phyloP scores from a whole-genome alignment of 306 rosid species.

The Trifolium dubium region DNA sequence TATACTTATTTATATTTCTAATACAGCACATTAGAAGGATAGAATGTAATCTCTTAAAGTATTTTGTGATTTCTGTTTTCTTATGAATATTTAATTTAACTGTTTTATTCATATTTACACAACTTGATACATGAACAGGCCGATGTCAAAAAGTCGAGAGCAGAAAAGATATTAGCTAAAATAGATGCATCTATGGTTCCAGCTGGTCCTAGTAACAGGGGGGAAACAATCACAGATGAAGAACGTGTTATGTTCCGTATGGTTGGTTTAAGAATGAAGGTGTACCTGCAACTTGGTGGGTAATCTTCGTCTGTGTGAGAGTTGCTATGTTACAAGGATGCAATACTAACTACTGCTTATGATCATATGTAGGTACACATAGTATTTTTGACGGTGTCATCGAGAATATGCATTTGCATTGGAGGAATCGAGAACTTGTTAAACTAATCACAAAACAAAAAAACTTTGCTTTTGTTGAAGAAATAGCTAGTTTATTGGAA shows the following conservation, averaged over 20 bases:
- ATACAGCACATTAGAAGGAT: too few relatives aligned
- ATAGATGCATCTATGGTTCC: constrained; percentile 84
- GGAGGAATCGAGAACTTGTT: constrained; percentile 96
- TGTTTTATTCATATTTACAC: constrained; percentile 14
- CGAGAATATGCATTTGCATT: constrained; percentile 96
- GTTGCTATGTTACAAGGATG: constrained; percentile 35
- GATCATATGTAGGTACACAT: constrained; percentile 72
- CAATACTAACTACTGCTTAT: constrained; percentile 37
- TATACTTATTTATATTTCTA: not conserved
- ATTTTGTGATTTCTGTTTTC: constrained; percentile 26
- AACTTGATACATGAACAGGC: constrained; percentile 64
- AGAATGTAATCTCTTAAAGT: not conserved
- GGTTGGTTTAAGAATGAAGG: constrained; percentile 89
- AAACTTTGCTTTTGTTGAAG: constrained; percentile 83
- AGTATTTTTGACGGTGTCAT: constrained; percentile 89
- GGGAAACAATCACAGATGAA: constrained; percentile 91
- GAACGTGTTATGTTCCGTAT: constrained; percentile 88
- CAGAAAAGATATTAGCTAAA: constrained; percentile 70
- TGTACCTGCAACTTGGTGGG: constrained; percentile 91
- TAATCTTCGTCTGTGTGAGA: constrained; percentile 33
- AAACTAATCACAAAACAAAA: constrained; percentile 86
- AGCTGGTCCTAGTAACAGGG: constrained; percentile 77
- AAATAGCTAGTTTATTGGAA: constrained; percentile 86
- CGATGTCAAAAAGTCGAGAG: constrained; percentile 76
- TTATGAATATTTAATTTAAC: constrained; percentile 13